These are phyloP conservation scores for Microcos paniculata DNA, from an alignment of 345 rosid species.

Conservation along the genomic window DNA sequence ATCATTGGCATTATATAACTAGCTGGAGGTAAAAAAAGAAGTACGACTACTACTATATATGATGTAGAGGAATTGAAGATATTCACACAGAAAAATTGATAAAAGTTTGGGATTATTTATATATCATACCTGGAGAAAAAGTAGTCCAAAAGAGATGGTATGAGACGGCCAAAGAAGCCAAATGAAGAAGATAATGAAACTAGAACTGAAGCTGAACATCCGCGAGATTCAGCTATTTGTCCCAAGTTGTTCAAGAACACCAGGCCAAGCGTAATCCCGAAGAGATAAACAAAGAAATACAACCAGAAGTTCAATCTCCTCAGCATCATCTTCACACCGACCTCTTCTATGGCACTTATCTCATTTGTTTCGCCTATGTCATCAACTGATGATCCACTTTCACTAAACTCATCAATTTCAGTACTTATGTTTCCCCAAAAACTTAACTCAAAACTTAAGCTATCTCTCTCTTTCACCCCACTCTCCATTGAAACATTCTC, in stretches of 20 bases:
- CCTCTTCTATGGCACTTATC: slow-evolving; percentile 51
- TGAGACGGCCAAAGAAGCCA: slow-evolving; percentile 87
- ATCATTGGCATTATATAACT: no score
- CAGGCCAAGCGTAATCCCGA: slow-evolving; percentile 83
- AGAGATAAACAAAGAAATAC: slow-evolving; percentile 64
- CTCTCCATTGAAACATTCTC: slow-evolving; percentile 18
- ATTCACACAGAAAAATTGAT: slow-evolving; percentile 17
- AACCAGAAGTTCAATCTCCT: slow-evolving; percentile 70
- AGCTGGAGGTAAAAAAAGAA: no score
- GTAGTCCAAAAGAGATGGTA: slow-evolving; percentile 72
- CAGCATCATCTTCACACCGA: slow-evolving; percentile 60
- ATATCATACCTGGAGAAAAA: slow-evolving; percentile 55
- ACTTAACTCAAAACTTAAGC: no score
- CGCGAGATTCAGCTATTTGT: slow-evolving; percentile 86
- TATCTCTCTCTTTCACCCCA: slow-evolving; percentile 18
- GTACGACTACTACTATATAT: not conserved
- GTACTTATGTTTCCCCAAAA: not conserved
- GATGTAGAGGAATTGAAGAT: slow-evolving; percentile 4
- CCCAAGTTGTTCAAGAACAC: slow-evolving; percentile 88
- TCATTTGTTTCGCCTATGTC: slow-evolving; percentile 5
- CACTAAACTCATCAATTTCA: not conserved
- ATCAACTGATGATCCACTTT: slow-evolving; percentile 9
- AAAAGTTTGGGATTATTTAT: no score
- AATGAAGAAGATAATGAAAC: slow-evolving; percentile 83
- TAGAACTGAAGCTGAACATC: slow-evolving; percentile 47